These are phyloP conservation scores for Abortiporus biennis DNA, from an alignment of 1,284 basidiomycete genomes.

Conservation along the genomic window DNA sequence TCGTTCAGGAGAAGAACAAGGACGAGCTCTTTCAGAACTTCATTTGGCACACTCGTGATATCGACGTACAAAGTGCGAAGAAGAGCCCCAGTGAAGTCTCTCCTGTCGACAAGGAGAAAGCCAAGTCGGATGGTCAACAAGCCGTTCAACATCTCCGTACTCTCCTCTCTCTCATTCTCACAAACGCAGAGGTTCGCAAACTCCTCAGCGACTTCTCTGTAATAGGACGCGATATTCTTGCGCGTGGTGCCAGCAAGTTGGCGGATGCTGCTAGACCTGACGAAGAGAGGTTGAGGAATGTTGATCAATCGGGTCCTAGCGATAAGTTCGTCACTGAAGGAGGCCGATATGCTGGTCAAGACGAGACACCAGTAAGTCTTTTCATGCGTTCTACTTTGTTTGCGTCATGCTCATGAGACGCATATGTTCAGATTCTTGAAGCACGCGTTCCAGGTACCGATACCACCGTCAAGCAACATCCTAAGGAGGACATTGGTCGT, in stretches of 20 bases:
- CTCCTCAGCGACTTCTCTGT: conserved; percentile 77
- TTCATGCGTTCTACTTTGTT: not conserved
- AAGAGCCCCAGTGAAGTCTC: conserved; percentile 37
- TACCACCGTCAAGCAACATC: conserved; percentile 39
- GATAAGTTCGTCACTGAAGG: conserved; percentile 53
- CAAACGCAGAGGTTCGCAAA: conserved; percentile 91
- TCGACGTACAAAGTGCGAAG: conserved; percentile 39
- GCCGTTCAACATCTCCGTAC: conserved; percentile 85
- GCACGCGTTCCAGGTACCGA: conserved; percentile 40
- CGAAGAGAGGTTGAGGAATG: conserved; percentile 53
- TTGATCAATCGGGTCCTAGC: conserved; percentile 67
- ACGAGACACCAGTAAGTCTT: conserved; percentile 21
- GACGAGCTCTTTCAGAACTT: conserved; percentile 91
- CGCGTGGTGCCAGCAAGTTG: conserved; percentile 69
- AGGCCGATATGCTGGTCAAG: conserved; percentile 34
- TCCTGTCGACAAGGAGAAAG: conserved; percentile 51
- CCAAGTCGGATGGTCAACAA: conserved; percentile 49
- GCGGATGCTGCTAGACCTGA: conserved; percentile 69
- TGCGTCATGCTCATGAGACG: not conserved
- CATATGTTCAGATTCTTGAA: conserved; percentile 32
- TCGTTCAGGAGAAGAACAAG: conserved; percentile 78
- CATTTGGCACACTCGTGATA: conserved; percentile 66
- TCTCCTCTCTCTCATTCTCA: conserved; percentile 75
- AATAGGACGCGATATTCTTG: conserved; percentile 84
- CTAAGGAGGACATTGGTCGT: conserved; percentile 25